A percentile compares a stretch with the other conserved stretches of the same genome.
Evolutionary conservation across 148 eudicot species (phyloP).

Genomic region (Fagopyrum homotropicum): DNA sequence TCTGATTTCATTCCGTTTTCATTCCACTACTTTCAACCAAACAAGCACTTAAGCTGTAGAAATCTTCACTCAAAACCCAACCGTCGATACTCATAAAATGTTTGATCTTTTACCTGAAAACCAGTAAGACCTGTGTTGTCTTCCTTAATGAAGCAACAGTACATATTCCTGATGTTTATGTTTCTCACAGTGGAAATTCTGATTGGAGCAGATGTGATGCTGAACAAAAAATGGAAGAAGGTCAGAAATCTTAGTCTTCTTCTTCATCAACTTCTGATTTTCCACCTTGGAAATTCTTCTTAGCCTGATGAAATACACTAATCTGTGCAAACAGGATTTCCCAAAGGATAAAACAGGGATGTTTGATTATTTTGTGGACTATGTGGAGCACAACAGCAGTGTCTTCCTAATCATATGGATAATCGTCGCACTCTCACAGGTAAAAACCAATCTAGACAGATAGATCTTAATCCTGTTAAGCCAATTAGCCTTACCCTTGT

Average conservation of each 20-base stretch:
- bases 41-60: too few species aligned
- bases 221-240: conserved; percentile 46
- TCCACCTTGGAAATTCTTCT: not conserved
- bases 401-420: conserved; percentile 29
- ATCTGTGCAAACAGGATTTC: conserved; percentile 35
- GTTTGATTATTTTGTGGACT: conserved; percentile 43
- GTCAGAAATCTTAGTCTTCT: conserved; percentile 17
- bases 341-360: conserved; percentile 47
- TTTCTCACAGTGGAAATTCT: conserved; percentile 37
- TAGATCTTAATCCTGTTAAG: not conserved
- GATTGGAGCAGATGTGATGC: conserved; percentile 27
- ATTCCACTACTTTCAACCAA: too few species aligned
- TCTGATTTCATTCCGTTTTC: too few species aligned
- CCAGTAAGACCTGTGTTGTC: not conserved
- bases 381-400: conserved; percentile 20
- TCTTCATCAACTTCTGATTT: not conserved
- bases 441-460: not conserved
- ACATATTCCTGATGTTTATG: conserved; percentile 28
- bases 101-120: too few species aligned
- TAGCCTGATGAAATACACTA: not conserved
- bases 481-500: not conserved
- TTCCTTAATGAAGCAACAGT: conserved; percentile 30
- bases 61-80: too few species aligned
- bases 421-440: conserved; percentile 35
- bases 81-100: too few species aligned